Percentiles rank a stretch among this genome's conserved stretches.
Evolutionary conservation across 2,329 filamentous ascomycete genomes (phyloP).

Genomic region (Penicillium sp.): DNA sequence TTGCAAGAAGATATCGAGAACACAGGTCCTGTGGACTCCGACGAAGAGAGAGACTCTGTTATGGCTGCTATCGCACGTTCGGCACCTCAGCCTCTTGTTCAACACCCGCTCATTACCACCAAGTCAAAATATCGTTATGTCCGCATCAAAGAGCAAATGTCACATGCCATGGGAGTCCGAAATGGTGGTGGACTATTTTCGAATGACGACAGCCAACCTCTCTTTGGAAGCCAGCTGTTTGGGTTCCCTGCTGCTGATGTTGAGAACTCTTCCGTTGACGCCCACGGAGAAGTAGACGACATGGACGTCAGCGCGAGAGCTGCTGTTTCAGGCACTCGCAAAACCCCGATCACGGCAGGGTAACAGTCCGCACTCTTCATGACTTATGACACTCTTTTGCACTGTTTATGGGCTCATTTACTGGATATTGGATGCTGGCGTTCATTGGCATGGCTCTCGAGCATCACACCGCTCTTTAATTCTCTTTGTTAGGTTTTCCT

Average conservation of each 20-base stretch:
- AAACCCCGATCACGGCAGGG: slow-evolving; percentile 15
- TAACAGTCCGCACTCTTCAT: slow-evolving; percentile 8
- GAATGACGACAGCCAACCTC: slow-evolving; percentile 33
- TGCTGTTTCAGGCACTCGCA: slow-evolving; percentile 19
- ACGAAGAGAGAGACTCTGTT: slow-evolving; percentile 88
- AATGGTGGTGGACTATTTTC: slow-evolving; percentile 50
- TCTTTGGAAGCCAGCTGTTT: slow-evolving; percentile 37
- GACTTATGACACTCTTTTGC: slow-evolving; percentile 22
- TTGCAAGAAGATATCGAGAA: slow-evolving; percentile 82
- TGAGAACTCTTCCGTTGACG: slow-evolving; percentile 24
- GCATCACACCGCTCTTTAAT: slow-evolving; percentile 1
- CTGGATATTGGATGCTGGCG: slow-evolving; percentile 16
- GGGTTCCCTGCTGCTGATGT: slow-evolving; percentile 29
- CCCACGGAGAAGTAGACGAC: slow-evolving; percentile 24
- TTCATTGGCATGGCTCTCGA: slow-evolving; percentile 9
- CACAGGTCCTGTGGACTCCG: slow-evolving; percentile 82
- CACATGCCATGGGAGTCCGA: slow-evolving; percentile 57
- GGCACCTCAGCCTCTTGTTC: slow-evolving; percentile 74
- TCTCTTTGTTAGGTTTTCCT: slow-evolving; percentile 3
- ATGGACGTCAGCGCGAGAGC: slow-evolving; percentile 27
- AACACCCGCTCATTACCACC: slow-evolving; percentile 56
- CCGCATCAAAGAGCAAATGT: slow-evolving; percentile 65
- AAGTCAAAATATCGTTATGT: slow-evolving; percentile 61
- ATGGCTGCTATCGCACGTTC: slow-evolving; percentile 78
- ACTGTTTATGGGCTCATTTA: neutral